Evolutionary conservation across 2,329 filamentous ascomycete species (phyloP), one percentile per base, ranked within the genome.

Genomic region (Cytospora piceicola): DNA sequence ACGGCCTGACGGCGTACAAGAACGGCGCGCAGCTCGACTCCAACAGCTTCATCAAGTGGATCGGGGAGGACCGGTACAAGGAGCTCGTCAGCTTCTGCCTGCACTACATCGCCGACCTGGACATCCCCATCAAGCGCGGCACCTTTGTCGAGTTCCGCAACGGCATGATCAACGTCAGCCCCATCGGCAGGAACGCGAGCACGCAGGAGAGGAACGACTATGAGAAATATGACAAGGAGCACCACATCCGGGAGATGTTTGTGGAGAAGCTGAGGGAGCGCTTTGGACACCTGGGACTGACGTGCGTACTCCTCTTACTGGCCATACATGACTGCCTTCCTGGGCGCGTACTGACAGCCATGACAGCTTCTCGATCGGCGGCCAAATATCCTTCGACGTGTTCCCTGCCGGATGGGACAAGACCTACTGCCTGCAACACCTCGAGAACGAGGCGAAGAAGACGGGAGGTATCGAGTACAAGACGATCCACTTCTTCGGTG

Each of bases 391-490:
- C 67, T 99, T 99, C 78, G 95, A 99, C 76, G 91, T 98, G 73
- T 99, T 99, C 85, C 95, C 95, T 70, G 87, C 83, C 2, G 95
- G 95, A 75, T 99, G 95, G 95, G 95, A 99, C 82, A 99, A 98
- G 88, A 97, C 92, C 12, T 99, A 97, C 85, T 97, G 94, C 82
- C 84, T 98, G 71, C 83, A 87, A 72, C 94, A 97, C 79, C 83
- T 98, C 68, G 92, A 95, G 81, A 85, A 85, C 69, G 94, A 97
- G 78, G 89, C 90, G 69, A 81, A 85, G 80, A 83, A 85, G 76
- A 82, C 85, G 51, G 89, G 87, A 73, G 89, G 90, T 69, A 82
- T 96, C 69, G 81, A 88, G 29, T 98, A 94, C 83, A 92, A 88
- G 71, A 94, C 87, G 54, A 90, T 98, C 72, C 95, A 98, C 83